Evolutionary conservation across 208 protist species (phyloP).

Genomic region (Vickermania spadyakhi): DNA sequence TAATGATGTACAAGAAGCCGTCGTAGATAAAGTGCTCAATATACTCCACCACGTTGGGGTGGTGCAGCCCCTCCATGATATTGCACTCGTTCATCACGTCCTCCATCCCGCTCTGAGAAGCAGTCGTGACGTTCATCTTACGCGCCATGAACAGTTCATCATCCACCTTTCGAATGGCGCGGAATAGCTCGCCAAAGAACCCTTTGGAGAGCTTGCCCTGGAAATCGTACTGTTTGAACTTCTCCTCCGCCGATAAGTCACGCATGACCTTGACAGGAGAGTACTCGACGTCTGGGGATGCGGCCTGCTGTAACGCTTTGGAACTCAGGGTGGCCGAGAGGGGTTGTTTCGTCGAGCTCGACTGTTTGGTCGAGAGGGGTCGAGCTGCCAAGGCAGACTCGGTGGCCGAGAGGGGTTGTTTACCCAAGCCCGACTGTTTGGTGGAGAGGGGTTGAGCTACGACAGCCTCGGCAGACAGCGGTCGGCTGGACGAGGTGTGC

Average conservation of each 20-base stretch:
- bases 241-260: background rate
- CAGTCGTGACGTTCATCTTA: background rate
- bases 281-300: background rate
- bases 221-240: background rate
- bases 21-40: slow-evolving; percentile 13
- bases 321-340: no score
- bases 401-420: no score
- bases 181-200: background rate
- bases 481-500: no score
- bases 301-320: background rate
- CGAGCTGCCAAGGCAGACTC: no score
- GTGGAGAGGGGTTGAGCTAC: no score
- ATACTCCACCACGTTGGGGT: background rate
- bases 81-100: background rate
- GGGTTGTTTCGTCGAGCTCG: no score
- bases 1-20: slow-evolving; percentile 29
- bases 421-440: no score
- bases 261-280: background rate
- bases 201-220: background rate
- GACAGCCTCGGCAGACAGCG: no score
- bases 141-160: background rate
- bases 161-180: background rate
- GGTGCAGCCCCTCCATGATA: background rate
- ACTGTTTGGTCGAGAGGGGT: no score
- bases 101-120: background rate